Conservation (phyloP, 306 rosid species). For the Cucurbita maxima region DNA sequence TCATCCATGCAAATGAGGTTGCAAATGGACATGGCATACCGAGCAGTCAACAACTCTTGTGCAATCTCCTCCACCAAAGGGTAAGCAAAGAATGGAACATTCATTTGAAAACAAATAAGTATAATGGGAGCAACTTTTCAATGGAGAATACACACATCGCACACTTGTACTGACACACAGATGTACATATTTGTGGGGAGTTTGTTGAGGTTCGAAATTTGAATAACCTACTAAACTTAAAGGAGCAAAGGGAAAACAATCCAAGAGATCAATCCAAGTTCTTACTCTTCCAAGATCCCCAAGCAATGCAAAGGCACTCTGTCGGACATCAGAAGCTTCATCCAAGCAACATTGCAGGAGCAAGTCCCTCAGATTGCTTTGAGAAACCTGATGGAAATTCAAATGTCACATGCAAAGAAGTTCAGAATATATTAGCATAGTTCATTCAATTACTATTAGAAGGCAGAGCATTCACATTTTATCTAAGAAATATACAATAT, state of each 20-base stretch:
- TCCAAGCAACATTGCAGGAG: constrained; percentile 81
- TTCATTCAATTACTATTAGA: neutral
- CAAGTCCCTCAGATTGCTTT: constrained; percentile 65
- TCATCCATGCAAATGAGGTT: constrained; percentile 49
- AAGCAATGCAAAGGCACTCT: constrained; percentile 90
- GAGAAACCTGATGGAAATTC: constrained; percentile 49
- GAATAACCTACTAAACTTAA: neutral
- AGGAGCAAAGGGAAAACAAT: neutral
- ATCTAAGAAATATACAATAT: neutral
- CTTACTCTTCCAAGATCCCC: constrained; percentile 99
- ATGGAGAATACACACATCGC: neutral
- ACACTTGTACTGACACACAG: neutral
- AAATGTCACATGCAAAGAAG: constrained; percentile 8
- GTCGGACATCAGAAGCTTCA: constrained; percentile 87
- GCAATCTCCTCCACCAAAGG: neutral
- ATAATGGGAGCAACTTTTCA: neutral
- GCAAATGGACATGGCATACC: neutral
- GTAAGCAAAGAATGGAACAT: neutral
- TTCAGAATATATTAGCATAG: neutral
- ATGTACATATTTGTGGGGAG: neutral
- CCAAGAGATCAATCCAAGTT: neutral
- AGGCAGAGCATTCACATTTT: neutral
- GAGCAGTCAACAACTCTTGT: neutral
- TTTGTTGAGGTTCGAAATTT: neutral
- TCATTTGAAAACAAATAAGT: neutral